phyloP scores from a whole-genome alignment of 768 basidiomycete genomes.

The Hericium alpestre region DNA sequence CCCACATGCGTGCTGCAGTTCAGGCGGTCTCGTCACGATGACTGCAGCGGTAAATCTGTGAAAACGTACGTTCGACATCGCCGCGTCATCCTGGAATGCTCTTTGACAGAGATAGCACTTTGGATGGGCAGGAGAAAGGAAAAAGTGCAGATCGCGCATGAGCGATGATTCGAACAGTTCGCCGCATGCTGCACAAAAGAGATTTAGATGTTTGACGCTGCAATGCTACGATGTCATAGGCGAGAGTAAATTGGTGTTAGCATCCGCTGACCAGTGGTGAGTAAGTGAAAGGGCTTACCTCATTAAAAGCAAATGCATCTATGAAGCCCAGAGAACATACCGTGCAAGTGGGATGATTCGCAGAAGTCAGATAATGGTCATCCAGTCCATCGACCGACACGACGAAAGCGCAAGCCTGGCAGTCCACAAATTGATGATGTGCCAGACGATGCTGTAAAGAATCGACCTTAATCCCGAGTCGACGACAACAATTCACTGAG shows the following conservation, averaged over 20 bases:
- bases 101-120: background rate
- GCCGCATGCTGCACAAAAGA: background rate
- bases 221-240: background rate
- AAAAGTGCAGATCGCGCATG: background rate
- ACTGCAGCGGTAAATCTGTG: background rate
- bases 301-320: background rate
- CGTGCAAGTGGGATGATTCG: background rate
- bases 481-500: too few relatives aligned
- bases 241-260: too few relatives aligned
- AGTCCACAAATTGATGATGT: background rate
- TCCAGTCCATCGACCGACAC: background rate
- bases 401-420: background rate
- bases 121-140: background rate
- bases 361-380: background rate
- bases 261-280: background rate
- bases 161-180: background rate
- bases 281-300: background rate
- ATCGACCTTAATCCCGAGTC: too few relatives aligned
- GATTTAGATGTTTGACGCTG: background rate
- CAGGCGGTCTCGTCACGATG: background rate
- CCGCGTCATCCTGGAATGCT: background rate
- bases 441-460: background rate
- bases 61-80: background rate
- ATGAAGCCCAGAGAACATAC: background rate
- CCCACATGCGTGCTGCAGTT: background rate